phyloP scores from a whole-genome alignment of 768 basidiomycete genomes.

The Scleroderma bovista region DNA sequence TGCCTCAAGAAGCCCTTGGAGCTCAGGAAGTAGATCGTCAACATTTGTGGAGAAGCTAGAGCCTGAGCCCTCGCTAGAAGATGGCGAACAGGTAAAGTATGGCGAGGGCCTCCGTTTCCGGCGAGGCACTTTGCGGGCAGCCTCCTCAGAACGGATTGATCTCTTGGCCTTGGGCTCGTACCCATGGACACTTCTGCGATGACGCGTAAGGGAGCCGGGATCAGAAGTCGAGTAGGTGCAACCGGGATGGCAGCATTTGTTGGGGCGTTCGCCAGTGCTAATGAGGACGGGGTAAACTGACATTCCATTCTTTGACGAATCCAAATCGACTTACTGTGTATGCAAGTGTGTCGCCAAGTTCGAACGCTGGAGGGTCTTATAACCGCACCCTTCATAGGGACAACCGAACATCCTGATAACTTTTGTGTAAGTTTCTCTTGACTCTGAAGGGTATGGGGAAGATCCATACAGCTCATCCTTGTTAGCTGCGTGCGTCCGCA shows the following conservation, averaged over 20 bases:
- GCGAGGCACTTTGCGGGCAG: background rate
- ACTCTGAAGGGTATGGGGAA: no score
- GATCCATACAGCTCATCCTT: conserved; percentile 20
- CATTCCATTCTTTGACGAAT: background rate
- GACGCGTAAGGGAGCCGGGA: conserved; percentile 21
- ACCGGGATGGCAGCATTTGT: conserved; percentile 9
- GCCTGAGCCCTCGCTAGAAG: background rate
- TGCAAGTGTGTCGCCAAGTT: conserved; percentile 25
- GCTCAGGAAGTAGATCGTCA: background rate
- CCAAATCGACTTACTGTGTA: conserved; percentile 23
- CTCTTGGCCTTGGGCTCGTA: conserved; percentile 12
- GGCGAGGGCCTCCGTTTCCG: background rate
- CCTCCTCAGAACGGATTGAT: background rate
- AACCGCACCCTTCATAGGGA: conserved; percentile 13
- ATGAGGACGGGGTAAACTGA: background rate
- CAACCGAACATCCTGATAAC: conserved; percentile 21
- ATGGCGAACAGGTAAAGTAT: background rate
- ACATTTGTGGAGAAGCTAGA: background rate
- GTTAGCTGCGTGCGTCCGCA: conserved; percentile 16
- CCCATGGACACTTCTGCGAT: conserved; percentile 18
- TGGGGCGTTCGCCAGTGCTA: conserved; percentile 19
- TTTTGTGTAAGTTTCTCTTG: conserved; percentile 2
- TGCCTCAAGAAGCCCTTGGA: background rate
- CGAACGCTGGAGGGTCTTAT: conserved; percentile 21
- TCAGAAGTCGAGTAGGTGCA: conserved; percentile 22